Base-by-base conservation (phyloP, 805 yeast genomes). In the Komagataella pseudopastoris region DNA sequence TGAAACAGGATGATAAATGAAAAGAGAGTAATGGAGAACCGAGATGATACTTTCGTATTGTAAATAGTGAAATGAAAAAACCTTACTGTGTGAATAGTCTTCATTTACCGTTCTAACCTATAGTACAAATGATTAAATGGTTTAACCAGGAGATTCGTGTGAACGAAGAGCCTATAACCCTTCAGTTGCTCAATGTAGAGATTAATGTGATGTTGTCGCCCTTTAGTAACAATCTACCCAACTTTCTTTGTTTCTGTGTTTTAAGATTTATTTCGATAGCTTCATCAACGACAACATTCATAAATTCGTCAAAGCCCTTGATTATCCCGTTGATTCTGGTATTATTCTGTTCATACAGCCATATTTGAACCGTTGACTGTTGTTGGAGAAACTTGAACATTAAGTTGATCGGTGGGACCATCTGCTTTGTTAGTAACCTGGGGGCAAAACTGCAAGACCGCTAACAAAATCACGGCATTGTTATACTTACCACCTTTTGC, bases 241-340 rank as follows among this genome's bases (percentile, higher is more conserved):
- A 61, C n/a, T 68, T 66, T 23, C 78, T 76, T 51, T 71, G 70
- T 49, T 74, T 72, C 1, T 80, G 80, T 2, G 54, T 47, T 44
- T 75, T 75, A n/a, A 63, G 62, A 50, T 75, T 71, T 5, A 91
- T 71, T 59, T 95, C 96, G 14, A 70, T 68, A 1, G 83, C 82
- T 23, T 78, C 81, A 52, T 78, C 83, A 12, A 78, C 56, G 18
- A 78, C 82, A 8, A 78, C 68, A 63, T 93, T 93, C 99, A 93
- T 95, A 61, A 90, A 91, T 69, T 95, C 99, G 66, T 93, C 99
- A 66, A 95, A 91, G 1, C 99, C 99, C 54, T 83, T 74, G 30
- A 93, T 82, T 54, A 75, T 78, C 1, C 99, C 99, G 58, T 85
- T 86, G 30, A 91, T 77, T 56, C 95, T 74, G 56, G 75, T 73